Evolutionary conservation across 2,329 filamentous ascomycete genomes (phyloP).

Genomic region (Penicillium vulpinum): DNA sequence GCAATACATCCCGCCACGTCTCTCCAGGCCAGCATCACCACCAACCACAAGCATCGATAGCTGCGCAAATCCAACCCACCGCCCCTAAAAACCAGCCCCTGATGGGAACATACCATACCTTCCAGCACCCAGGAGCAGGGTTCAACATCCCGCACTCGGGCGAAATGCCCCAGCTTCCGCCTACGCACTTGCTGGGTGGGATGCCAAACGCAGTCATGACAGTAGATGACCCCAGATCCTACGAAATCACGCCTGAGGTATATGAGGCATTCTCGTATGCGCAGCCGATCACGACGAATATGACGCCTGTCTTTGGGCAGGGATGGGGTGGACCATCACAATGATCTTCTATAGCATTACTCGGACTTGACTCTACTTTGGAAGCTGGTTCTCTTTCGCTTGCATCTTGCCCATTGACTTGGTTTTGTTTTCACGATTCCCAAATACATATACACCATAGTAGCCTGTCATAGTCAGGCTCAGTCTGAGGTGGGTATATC

Average conservation of each 20-base stretch:
- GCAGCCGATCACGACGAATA: slow-evolving; percentile 46
- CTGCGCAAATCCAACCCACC: slow-evolving; percentile 16
- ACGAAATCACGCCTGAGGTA: slow-evolving; percentile 46
- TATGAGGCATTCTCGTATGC: slow-evolving; percentile 48
- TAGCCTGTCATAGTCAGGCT: background rate
- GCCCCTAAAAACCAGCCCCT: slow-evolving; percentile 15
- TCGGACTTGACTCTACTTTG: background rate
- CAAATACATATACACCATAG: background rate
- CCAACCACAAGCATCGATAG: slow-evolving; percentile 18
- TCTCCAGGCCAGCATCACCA: slow-evolving; percentile 22
- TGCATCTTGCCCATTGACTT: background rate
- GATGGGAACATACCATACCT: slow-evolving; percentile 23
- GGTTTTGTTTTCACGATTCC: background rate
- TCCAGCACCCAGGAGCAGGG: slow-evolving; percentile 24
- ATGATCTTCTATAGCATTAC: slow-evolving; percentile 7
- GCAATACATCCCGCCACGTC: slow-evolving; percentile 22
- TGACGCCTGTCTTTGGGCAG: slow-evolving; percentile 37
- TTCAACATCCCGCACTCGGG: slow-evolving; percentile 26
- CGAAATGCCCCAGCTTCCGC: slow-evolving; percentile 28
- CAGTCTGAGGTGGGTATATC: background rate
- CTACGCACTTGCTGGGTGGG: slow-evolving; percentile 34
- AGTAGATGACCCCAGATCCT: slow-evolving; percentile 39
- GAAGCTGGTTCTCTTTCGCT: background rate
- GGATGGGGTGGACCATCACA: slow-evolving; percentile 22
- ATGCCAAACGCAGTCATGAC: slow-evolving; percentile 40